A percentile compares a stretch with the other conserved stretches of the same genome.
Conservation (phyloP, 225 moss, liverwort and hornwort species). For the Bryum argenteum region DNA sequence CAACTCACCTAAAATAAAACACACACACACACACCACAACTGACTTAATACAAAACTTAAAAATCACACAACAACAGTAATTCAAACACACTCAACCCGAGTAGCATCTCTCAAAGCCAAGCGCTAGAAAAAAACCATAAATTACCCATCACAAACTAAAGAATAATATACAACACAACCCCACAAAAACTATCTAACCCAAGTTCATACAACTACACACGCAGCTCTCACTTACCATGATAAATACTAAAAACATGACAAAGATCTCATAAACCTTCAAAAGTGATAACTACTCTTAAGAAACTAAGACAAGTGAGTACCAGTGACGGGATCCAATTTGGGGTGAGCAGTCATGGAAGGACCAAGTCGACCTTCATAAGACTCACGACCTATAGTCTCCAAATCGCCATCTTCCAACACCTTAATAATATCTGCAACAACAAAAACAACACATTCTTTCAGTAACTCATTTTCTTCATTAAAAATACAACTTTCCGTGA, state of each 20-base stretch:
- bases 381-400: conserved; percentile 58
- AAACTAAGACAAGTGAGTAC: not conserved
- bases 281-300: too few species aligned
- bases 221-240: not conserved
- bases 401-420: conserved; percentile 71
- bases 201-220: not conserved
- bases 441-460: too few species aligned
- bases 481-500: not conserved
- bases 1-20: conserved; percentile 18
- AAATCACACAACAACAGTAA: not conserved
- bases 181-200: not conserved
- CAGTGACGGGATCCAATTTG: conserved; percentile 42
- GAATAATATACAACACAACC: too few species aligned
- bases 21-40: not conserved
- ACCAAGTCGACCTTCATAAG: conserved; percentile 45
- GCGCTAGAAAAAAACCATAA: too few species aligned
- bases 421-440: conserved; percentile 43
- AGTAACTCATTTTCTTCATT: too few species aligned
- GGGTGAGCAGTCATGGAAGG: conserved; percentile 37
- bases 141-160: too few species aligned
- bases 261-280: too few species aligned
- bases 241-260: not conserved
- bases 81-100: too few species aligned
- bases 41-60: not conserved
- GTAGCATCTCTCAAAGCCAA: too few species aligned